Evolutionary conservation across 192 early-diverging fungal species (phyloP).

Genomic region (Coemansia sp.): DNA sequence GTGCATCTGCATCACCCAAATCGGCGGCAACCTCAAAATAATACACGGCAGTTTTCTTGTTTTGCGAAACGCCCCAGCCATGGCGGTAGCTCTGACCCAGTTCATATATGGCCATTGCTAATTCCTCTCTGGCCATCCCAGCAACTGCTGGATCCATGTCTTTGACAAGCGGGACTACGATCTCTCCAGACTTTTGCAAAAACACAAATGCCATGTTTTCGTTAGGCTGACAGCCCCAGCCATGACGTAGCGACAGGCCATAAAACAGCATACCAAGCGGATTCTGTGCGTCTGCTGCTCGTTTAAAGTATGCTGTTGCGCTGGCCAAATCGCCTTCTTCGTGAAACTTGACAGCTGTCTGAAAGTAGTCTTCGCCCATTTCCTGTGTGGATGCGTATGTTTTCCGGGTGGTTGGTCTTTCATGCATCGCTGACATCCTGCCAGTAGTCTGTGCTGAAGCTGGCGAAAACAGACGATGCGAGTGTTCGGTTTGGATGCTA

Average conservation of each 20-base stretch:
- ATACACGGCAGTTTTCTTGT: conserved; percentile 68
- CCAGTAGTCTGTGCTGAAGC: not conserved
- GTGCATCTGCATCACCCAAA: conserved; percentile 77
- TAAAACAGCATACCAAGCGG: conserved; percentile 72
- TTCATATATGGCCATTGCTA: conserved; percentile 77
- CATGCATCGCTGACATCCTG: conserved; percentile 13
- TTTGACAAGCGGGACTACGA: conserved; percentile 61
- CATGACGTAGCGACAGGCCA: conserved; percentile 72
- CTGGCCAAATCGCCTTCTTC: conserved; percentile 68
- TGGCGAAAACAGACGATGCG: conserved; percentile 7
- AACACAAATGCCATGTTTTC: conserved; percentile 65
- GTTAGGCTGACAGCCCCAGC: conserved; percentile 75
- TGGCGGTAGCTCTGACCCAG: conserved; percentile 75
- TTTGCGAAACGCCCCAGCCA: conserved; percentile 75
- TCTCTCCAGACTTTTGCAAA: conserved; percentile 67
- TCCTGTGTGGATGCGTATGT: conserved; percentile 23
- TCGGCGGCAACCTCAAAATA: conserved; percentile 81
- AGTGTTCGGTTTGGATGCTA: conserved; percentile 6
- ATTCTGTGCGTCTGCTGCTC: conserved; percentile 62
- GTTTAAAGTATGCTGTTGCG: conserved; percentile 67
- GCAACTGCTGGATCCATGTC: conserved; percentile 58
- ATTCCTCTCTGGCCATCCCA: conserved; percentile 62
- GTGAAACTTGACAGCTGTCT: conserved; percentile 65
- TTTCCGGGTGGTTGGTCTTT: conserved; percentile 1
- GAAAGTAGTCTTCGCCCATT: conserved; percentile 61